These are phyloP conservation scores for Elaphomyces granulatus DNA, from an alignment of 495 filamentous ascomycete genomes.

Conservation along the genomic window DNA sequence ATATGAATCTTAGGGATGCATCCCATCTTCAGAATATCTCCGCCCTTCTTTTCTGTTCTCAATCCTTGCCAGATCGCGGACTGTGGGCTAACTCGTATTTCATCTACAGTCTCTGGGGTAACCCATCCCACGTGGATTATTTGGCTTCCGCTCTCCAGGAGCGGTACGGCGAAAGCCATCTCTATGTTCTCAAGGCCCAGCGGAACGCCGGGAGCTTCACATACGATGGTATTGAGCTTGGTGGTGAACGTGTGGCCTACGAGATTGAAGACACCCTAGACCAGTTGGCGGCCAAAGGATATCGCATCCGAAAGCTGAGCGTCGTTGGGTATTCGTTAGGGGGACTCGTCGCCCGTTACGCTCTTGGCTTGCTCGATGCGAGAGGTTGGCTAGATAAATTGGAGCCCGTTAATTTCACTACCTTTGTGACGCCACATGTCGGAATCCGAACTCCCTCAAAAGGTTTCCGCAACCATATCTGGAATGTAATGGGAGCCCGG, in stretches of 20 bases:
- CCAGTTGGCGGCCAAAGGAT: slow-evolving; percentile 45
- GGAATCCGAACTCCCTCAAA: slow-evolving; percentile 64
- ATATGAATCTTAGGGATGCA: neutral
- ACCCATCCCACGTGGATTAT: slow-evolving; percentile 65
- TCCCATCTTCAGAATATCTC: no score
- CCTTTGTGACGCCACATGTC: slow-evolving; percentile 82
- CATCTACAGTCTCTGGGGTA: slow-evolving; percentile 66
- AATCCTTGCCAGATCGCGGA: no score
- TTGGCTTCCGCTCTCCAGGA: slow-evolving; percentile 53
- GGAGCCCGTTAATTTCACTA: slow-evolving; percentile 82
- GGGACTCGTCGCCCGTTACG: slow-evolving; percentile 76
- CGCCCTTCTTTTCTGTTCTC: no score
- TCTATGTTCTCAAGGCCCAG: slow-evolving; percentile 65
- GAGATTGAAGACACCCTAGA: slow-evolving; percentile 79
- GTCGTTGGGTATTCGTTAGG: slow-evolving; percentile 83
- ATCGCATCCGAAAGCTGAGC: slow-evolving; percentile 65
- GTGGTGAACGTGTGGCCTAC: slow-evolving; percentile 72
- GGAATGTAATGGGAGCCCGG: slow-evolving; percentile 66
- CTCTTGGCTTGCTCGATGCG: slow-evolving; percentile 67
- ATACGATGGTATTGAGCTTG: slow-evolving; percentile 87
- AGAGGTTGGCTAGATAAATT: slow-evolving; percentile 65
- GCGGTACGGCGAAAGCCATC: slow-evolving; percentile 43
- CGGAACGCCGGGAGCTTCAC: slow-evolving; percentile 72
- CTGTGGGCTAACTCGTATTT: neutral
- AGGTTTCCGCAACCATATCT: slow-evolving; percentile 52